Conservation (phyloP, 768 basidiomycete species). For the Leccinum truebloodii region DNA sequence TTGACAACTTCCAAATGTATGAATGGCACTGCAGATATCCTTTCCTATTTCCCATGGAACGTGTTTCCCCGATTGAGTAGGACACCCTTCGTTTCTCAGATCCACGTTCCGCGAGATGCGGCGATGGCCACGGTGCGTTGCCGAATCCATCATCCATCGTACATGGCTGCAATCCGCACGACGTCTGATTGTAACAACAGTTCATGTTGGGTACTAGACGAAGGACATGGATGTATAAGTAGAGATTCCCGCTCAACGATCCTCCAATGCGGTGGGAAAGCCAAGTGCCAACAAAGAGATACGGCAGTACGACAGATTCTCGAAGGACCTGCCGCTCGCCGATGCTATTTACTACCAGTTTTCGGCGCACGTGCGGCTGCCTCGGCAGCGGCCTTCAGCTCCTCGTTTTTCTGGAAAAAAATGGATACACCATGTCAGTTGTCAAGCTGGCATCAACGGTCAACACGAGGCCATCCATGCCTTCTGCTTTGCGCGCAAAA, state of each 20-base stretch:
- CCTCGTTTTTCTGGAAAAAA: constrained; percentile 53
- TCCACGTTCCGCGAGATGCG: constrained; percentile 26
- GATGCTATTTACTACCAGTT: constrained; percentile 39
- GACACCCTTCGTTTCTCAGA: constrained; percentile 12
- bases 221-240: constrained; percentile 14
- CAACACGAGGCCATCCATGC: constrained; percentile 38
- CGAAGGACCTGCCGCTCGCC: constrained; percentile 20
- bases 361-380: constrained; percentile 15
- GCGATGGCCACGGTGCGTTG: constrained; percentile 21
- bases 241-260: constrained; percentile 17
- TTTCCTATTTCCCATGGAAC: constrained; percentile 8
- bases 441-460: not conserved
- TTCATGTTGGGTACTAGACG: constrained; percentile 17
- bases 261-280: constrained; percentile 7
- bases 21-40: constrained; percentile 4
- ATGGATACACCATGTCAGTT: constrained; percentile 10
- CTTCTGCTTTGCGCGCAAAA: constrained; percentile 78
- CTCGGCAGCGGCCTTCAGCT: constrained; percentile 41
- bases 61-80: constrained; percentile 18
- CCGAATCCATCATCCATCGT: constrained; percentile 13
- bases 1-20: constrained; percentile 11
- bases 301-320: constrained; percentile 16
- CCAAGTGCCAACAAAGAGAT: constrained; percentile 1
- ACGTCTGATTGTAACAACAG: not conserved
- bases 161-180: not conserved